A percentile compares a stretch with the other conserved stretches of the same genome.
These are phyloP conservation scores for Pichia sp. DNA, from an alignment of 1,139 yeast genomes.

Conservation along the genomic window DNA sequence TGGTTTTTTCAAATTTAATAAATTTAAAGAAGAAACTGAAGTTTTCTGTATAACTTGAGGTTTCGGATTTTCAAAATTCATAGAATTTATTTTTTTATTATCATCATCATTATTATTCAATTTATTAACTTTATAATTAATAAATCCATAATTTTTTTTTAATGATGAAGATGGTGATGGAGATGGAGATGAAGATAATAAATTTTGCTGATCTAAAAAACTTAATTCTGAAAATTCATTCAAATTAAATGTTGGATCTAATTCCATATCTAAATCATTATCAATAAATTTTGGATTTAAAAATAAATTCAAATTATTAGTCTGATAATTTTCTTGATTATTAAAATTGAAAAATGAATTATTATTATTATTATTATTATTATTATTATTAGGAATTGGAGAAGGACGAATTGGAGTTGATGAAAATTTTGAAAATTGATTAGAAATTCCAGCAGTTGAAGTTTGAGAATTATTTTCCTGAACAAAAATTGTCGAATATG, in stretches of 20 bases:
- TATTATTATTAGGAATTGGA: neutral
- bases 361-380: neutral
- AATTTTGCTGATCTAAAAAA: neutral
- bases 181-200: slow-evolving; percentile 8
- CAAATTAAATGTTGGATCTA: neutral
- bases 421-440: slow-evolving; percentile 5
- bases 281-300: slow-evolving; percentile 9
- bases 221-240: slow-evolving; percentile 1
- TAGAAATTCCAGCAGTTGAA: neutral
- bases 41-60: neutral
- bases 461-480: neutral
- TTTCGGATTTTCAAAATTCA: neutral
- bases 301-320: neutral
- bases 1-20: neutral
- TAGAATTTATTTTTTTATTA: neutral
- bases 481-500: slow-evolving; percentile 6
- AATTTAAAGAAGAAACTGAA: neutral
- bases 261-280: neutral
- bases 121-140: neutral
- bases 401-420: slow-evolving; percentile 5
- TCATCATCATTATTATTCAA: neutral
- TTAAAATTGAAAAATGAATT: no score
- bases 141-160: neutral
- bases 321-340: neutral
- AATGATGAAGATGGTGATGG: slow-evolving; percentile 5